Conservation (phyloP, 73 alveolate species). For the Stentor coeruleus region DNA sequence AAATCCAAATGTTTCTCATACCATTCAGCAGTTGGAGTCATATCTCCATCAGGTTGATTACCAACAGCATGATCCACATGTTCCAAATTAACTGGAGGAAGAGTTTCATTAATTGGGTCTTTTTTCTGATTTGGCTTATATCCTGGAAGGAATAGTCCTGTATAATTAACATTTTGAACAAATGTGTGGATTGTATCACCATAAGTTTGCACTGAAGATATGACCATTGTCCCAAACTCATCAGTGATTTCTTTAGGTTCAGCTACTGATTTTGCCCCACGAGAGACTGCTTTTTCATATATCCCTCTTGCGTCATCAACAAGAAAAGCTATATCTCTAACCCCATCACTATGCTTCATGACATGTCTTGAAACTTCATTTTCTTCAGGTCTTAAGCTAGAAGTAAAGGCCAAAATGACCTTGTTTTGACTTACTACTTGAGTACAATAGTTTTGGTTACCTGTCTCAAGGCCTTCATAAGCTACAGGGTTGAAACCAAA, state of each 20-base stretch:
- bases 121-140: constrained; percentile 43
- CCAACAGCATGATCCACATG: constrained; percentile 81
- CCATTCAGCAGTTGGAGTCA: constrained; percentile 81
- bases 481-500: constrained; percentile 51
- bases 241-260: constrained; percentile 71
- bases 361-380: constrained; percentile 56
- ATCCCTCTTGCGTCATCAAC: constrained; percentile 77
- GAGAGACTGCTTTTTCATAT: constrained; percentile 70
- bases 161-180: constrained; percentile 73
- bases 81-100: constrained; percentile 45
- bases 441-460: constrained; percentile 52
- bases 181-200: constrained; percentile 86
- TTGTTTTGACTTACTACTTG: constrained; percentile 63
- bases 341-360: constrained; percentile 82
- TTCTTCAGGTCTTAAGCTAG: constrained; percentile 62
- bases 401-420: constrained; percentile 63
- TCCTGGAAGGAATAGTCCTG: constrained; percentile 87
- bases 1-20: constrained; percentile 83
- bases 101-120: constrained; percentile 60
- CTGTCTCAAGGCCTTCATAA: constrained; percentile 74
- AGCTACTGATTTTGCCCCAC: constrained; percentile 73
- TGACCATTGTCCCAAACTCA: constrained; percentile 68
- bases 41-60: constrained; percentile 76
- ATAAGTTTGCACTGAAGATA: constrained; percentile 77
- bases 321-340: constrained; percentile 75